These are phyloP conservation scores for Fraxinus platypoda DNA, from an alignment of 305 asterid species.

Conservation along the genomic window DNA sequence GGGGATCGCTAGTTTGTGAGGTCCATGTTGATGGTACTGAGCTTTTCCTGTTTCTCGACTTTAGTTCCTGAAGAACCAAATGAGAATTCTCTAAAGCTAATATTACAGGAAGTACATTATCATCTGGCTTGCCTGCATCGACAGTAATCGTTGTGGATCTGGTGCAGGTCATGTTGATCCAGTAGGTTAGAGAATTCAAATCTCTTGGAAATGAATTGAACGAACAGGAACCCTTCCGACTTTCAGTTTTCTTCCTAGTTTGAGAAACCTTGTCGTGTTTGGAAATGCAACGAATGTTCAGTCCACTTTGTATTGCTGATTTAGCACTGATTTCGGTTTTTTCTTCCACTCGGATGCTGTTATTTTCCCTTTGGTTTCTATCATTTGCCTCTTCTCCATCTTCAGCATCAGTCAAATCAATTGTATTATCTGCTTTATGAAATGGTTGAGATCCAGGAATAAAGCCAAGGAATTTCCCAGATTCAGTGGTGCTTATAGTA, in stretches of 20 bases:
- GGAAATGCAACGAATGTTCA: neutral
- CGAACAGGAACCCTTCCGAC: neutral
- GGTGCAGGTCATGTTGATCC: neutral
- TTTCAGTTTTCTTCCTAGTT: conserved; percentile 12
- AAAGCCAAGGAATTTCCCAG: conserved; percentile 35
- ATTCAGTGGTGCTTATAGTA: neutral
- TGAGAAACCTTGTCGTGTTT: neutral
- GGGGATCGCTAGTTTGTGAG: neutral
- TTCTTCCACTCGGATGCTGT: neutral
- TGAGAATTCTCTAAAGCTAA: conserved; percentile 66
- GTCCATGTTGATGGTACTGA: conserved; percentile 4
- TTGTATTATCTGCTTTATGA: conserved; percentile 8
- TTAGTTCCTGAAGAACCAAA: conserved; percentile 24
- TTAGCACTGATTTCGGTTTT: neutral
- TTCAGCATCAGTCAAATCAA: conserved; percentile 23
- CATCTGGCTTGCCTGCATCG: conserved; percentile 8
- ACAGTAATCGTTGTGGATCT: neutral
- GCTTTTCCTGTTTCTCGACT: conserved; percentile 49
- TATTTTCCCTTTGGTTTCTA: neutral
- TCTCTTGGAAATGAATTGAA: neutral
- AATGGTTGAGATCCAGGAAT: conserved; percentile 19
- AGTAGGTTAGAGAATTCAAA: neutral
- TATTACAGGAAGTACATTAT: conserved; percentile 47
- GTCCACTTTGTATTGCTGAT: neutral
- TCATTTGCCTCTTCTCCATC: conserved; percentile 21